A percentile compares a stretch with the other conserved stretches of the same genome.
These are phyloP conservation scores for Thalassiosira delicatula DNA, from an alignment of 352 stramenopile species.

Conservation along the genomic window DNA sequence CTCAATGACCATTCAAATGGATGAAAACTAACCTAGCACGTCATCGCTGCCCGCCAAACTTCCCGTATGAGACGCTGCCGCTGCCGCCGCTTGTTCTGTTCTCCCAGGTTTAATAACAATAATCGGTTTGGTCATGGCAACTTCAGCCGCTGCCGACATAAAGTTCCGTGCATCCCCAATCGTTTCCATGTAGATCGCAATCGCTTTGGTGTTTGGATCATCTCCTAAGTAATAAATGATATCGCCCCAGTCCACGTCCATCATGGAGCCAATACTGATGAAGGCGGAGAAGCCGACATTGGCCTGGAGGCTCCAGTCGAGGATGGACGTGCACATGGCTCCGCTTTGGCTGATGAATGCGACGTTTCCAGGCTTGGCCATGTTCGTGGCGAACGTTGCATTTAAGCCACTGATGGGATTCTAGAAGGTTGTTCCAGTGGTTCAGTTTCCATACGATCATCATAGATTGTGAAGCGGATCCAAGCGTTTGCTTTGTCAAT, in stretches of 20 bases:
- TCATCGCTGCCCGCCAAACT: slow-evolving; percentile 61
- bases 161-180: slow-evolving; percentile 63
- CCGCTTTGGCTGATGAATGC: slow-evolving; percentile 63
- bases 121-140: slow-evolving; percentile 68
- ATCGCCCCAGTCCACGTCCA: slow-evolving; percentile 65
- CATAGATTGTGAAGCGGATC: no score
- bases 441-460: no score
- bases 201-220: slow-evolving; percentile 69
- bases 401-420: slow-evolving; percentile 64
- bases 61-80: slow-evolving; percentile 66
- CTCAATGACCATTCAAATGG: no score
- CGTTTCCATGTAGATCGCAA: slow-evolving; percentile 73
- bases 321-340: slow-evolving; percentile 65
- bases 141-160: slow-evolving; percentile 64
- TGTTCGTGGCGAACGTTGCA: slow-evolving; percentile 62
- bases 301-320: slow-evolving; percentile 63
- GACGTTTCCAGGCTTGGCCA: slow-evolving; percentile 61
- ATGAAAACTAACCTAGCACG: slow-evolving; percentile 25
- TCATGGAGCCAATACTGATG: slow-evolving; percentile 63
- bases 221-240: slow-evolving; percentile 71
- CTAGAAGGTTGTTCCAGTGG: no score
- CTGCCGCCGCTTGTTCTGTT: slow-evolving; percentile 51
- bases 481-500: no score
- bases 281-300: slow-evolving; percentile 66
- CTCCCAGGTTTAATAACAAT: slow-evolving; percentile 70